Base-by-base conservation (phyloP, 2,329 filamentous ascomycete species). In the Colletotrichum chlorophyti region DNA sequence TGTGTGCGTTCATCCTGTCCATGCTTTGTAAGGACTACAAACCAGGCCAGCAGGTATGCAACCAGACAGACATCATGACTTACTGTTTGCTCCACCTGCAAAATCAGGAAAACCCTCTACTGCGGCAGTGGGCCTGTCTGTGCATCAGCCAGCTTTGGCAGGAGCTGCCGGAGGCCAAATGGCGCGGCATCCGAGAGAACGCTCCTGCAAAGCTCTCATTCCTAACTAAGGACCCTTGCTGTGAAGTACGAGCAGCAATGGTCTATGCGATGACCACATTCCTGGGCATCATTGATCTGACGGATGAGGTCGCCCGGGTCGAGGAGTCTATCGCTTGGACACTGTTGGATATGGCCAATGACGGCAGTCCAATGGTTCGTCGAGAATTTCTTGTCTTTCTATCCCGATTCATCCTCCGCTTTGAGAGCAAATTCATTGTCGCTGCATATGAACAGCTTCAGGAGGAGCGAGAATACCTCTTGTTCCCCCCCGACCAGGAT, bases 1-100 rank as follows among this genome's bases (percentile, higher is more conserved):
- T 99, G 95, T 98, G 95, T 72, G 93, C 95, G 2, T 99, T 99
- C 70, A 97, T 99, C 61, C 86, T 98, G 37, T 91, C 94, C 23
- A 96, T 97, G 84, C 92, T 99, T 63, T 99, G 95, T 84, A 96
- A 95, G 70, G 91, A 91, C 63, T 97, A 97, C 74, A 90, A 89
- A 63, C 91, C 95, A 62, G 95, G 94, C 2, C 93, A 97, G 72
- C 89, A 89, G 47, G 93, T 97, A 10, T 97, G 93, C 70, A 88
- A 97, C 65, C 91, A 91, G 64, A 91, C 90, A 0, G 93, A 97
- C 64, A 88, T 98, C 62, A 94, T 98, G 79, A 87, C 90, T 32
- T 94, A 90, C 65, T 98, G 94, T 70, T 77, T 98, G 35, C 81
- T 84, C 5, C 93, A 98, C 73, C 80, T 98, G 35, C 84, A 86